Conservation (phyloP, 164 flowering plant species). For the Euptelea pleiosperma region DNA sequence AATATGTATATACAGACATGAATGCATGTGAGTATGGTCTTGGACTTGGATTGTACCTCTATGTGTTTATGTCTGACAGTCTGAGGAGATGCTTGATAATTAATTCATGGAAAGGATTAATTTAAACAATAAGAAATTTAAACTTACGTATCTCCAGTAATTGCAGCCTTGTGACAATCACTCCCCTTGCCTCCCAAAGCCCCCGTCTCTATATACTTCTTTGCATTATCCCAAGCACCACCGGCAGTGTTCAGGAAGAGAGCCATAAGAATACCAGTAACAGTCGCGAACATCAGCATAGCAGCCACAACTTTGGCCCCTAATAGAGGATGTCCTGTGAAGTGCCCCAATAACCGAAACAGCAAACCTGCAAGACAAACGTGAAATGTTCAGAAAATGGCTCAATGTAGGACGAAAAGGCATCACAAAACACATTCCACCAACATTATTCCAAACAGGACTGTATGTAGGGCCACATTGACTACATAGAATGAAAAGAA, state of each 20-base stretch:
- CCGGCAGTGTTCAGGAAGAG: constrained; percentile 97
- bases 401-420: neutral
- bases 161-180: constrained; percentile 90
- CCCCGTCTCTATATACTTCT: constrained; percentile 95
- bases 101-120: neutral
- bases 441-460: neutral
- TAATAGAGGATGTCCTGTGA: constrained; percentile 84
- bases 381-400: neutral
- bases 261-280: constrained; percentile 96
- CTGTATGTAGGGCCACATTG: too few species aligned
- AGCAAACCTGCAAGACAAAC: constrained; percentile 55
- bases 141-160: constrained; percentile 98
- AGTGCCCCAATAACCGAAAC: constrained; percentile 78
- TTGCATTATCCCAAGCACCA: constrained; percentile 99
- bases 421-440: neutral
- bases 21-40: too few species aligned
- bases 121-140: neutral
- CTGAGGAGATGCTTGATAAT: neutral
- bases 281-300: constrained; percentile 96
- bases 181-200: constrained; percentile 99
- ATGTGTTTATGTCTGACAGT: too few species aligned
- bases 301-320: constrained; percentile 99
- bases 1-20: too few species aligned
- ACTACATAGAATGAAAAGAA: too few species aligned
- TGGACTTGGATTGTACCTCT: too few species aligned